phyloP scores from a whole-genome alignment of 1,284 basidiomycete genomes.

The Meripilus lineatus region DNA sequence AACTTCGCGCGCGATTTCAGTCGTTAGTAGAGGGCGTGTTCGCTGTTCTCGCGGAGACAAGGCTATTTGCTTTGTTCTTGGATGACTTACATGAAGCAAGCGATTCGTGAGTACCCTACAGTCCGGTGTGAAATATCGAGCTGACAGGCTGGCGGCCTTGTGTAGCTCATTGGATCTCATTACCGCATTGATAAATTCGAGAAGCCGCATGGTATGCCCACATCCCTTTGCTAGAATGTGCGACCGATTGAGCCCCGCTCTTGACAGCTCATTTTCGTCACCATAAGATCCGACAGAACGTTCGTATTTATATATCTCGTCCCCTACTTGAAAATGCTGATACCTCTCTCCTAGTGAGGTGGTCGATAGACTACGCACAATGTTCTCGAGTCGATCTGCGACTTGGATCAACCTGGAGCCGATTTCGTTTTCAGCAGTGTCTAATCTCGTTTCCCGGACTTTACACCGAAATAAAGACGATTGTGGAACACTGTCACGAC shows the following conservation, averaged over 20 bases:
- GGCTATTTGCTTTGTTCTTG: conserved; percentile 61
- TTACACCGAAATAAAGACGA: conserved; percentile 57
- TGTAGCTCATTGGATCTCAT: conserved; percentile 58
- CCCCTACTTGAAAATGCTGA: conserved; percentile 1
- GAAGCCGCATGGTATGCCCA: conserved; percentile 62
- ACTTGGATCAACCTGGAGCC: conserved; percentile 67
- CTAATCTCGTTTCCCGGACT: conserved; percentile 54
- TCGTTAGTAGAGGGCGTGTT: conserved; percentile 65
- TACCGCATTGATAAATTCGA: conserved; percentile 55
- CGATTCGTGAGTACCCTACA: conserved; percentile 45
- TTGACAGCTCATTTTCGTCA: conserved; percentile 57
- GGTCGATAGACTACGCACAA: conserved; percentile 46
- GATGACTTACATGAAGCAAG: conserved; percentile 72
- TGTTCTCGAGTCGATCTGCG: conserved; percentile 52
- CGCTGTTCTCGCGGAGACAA: conserved; percentile 58
- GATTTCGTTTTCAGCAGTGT: conserved; percentile 48
- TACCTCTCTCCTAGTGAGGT: conserved; percentile 27
- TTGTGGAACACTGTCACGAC: conserved; percentile 44
- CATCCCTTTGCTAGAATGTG: too few relatives aligned
- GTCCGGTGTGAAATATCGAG: neutral
- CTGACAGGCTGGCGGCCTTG: neutral
- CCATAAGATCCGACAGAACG: conserved; percentile 56
- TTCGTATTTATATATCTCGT: conserved; percentile 22
- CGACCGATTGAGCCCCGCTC: conserved; percentile 1
- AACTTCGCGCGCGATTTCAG: conserved; percentile 64